A percentile compares a stretch with the other conserved stretches of the same genome.
These are phyloP conservation scores for Trypanosoma avium DNA, from an alignment of 208 protist species.

Conservation along the genomic window DNA sequence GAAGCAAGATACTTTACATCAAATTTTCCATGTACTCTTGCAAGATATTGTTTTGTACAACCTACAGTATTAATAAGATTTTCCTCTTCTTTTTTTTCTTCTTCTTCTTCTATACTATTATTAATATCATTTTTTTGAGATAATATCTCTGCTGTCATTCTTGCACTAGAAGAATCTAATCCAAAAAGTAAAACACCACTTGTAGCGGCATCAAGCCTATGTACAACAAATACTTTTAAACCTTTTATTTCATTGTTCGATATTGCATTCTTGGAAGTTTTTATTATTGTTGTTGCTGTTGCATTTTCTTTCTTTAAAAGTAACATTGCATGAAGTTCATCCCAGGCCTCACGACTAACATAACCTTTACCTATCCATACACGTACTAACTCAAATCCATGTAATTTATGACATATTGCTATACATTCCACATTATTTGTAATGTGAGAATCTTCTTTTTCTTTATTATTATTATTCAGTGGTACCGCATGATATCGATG, in stretches of 20 bases:
- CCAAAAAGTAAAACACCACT: constrained; percentile 86
- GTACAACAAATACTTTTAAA: constrained; percentile 55
- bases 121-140: constrained; percentile 35
- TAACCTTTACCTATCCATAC: constrained; percentile 40
- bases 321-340: constrained; percentile 27
- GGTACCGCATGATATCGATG: constrained; percentile 30
- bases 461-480: neutral
- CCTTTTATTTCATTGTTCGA: neutral
- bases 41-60: constrained; percentile 59
- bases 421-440: constrained; percentile 34
- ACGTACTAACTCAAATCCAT: constrained; percentile 72
- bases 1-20: constrained; percentile 34
- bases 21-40: constrained; percentile 53
- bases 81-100: neutral
- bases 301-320: neutral
- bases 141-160: constrained; percentile 40
- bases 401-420: constrained; percentile 40
- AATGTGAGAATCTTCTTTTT: too few relatives aligned
- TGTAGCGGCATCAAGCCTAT: constrained; percentile 83
- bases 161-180: constrained; percentile 46
- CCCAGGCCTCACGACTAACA: constrained; percentile 42
- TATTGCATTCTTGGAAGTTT: too few relatives aligned
- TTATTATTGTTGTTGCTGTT: too few relatives aligned
- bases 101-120: neutral
- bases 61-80: neutral